Evolutionary conservation across 192 early-diverging fungal species (phyloP).

Genomic region (Rhizoclosmatium globosum): DNA sequence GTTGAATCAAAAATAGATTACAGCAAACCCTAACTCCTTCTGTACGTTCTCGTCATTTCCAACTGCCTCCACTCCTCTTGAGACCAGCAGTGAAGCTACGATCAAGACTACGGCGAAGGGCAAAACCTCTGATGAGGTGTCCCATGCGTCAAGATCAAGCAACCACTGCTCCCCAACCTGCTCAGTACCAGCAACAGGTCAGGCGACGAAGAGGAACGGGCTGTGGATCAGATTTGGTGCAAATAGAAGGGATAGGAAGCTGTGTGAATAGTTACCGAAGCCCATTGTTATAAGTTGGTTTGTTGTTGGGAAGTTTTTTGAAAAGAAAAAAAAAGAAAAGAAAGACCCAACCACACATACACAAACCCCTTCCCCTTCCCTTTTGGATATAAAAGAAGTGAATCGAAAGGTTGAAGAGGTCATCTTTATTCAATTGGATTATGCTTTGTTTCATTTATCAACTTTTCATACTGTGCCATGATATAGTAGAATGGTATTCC

Average conservation of each 20-base stretch:
- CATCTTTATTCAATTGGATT: too few species aligned
- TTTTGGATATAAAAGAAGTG: too few species aligned
- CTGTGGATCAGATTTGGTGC: constrained; percentile 31
- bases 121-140: neutral
- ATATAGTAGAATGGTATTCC: too few species aligned
- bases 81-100: neutral
- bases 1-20: neutral
- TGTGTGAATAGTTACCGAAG: constrained; percentile 22
- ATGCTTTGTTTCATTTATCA: too few species aligned
- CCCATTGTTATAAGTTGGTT: constrained; percentile 15
- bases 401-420: too few species aligned
- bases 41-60: constrained; percentile 1
- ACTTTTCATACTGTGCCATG: too few species aligned
- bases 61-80: neutral
- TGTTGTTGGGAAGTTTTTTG: neutral
- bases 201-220: neutral
- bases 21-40: neutral
- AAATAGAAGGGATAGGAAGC: constrained; percentile 6
- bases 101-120: neutral
- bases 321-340: constrained; percentile 35
- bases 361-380: too few species aligned
- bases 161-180: neutral
- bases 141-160: neutral
- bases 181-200: neutral
- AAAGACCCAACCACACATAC: neutral